Conservation (phyloP, 2,329 filamentous ascomycete species). For the Diaporthe ilicicola region DNA sequence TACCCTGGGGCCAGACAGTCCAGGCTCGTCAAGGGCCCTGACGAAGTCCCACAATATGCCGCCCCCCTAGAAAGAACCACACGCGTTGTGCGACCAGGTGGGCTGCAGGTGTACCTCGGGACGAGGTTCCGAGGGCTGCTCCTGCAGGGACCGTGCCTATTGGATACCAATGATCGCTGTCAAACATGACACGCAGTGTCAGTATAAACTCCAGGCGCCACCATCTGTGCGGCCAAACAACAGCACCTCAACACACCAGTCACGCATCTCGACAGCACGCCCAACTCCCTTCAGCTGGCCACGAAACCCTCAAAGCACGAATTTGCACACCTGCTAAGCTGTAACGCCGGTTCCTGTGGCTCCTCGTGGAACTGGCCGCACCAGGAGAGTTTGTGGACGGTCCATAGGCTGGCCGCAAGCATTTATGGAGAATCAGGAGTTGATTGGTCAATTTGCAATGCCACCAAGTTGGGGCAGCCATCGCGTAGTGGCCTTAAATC, state of each 20-base stretch:
- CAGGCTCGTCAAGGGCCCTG: neutral
- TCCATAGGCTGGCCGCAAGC: neutral
- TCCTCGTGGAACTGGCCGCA: neutral
- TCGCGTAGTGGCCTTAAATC: neutral
- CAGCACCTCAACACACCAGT: constrained; percentile 5
- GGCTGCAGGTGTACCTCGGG: constrained; percentile 12
- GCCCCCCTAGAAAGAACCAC: neutral
- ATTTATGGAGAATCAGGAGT: neutral
- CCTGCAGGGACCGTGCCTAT: constrained; percentile 23
- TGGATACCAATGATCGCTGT: constrained; percentile 21
- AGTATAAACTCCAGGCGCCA: constrained; percentile 22
- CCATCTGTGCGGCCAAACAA: constrained; percentile 17
- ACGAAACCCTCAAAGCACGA: neutral
- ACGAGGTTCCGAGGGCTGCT: constrained; percentile 18
- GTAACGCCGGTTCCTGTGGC: neutral
- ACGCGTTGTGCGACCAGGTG: neutral
- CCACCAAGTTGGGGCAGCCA: neutral
- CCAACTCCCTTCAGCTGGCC: neutral
- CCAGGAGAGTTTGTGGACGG: neutral
- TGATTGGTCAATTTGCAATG: neutral
- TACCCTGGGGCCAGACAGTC: neutral
- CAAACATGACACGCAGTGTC: constrained; percentile 19
- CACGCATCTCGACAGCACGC: neutral
- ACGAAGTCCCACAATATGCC: constrained; percentile 6
- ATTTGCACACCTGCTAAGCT: neutral